A percentile compares a stretch with the other conserved stretches of the same genome.
phyloP scores from a whole-genome alignment of 805 yeast species.

The Zygoascus biomembranicola region DNA sequence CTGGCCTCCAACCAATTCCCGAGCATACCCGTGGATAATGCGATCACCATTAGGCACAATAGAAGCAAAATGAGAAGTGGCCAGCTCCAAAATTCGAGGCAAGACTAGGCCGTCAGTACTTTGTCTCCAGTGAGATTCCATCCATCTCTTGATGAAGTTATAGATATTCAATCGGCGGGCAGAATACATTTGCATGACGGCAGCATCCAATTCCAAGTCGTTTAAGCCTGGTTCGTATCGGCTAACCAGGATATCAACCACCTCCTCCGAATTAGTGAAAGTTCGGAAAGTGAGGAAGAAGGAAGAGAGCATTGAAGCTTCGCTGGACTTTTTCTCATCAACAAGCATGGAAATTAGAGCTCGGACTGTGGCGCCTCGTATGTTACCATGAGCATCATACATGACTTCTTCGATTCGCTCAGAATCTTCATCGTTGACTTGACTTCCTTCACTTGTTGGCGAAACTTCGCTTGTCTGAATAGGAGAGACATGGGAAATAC shows the following conservation, averaged over 20 bases:
- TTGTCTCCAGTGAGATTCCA: conserved; percentile 82
- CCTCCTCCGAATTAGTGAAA: conserved; percentile 57
- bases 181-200: conserved; percentile 21
- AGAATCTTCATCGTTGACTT: neutral
- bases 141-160: conserved; percentile 70
- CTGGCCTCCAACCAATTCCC: conserved; percentile 8
- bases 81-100: conserved; percentile 66
- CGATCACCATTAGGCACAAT: conserved; percentile 13
- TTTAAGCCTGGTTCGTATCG: conserved; percentile 32
- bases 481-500: conserved; percentile 2
- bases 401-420: conserved; percentile 2
- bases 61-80: conserved; percentile 24
- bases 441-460: neutral
- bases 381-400: conserved; percentile 17
- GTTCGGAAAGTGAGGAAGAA: conserved; percentile 71
- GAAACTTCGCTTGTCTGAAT: neutral
- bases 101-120: conserved; percentile 50
- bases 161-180: conserved; percentile 49
- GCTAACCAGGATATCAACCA: conserved; percentile 58
- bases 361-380: conserved; percentile 29
- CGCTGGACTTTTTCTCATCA: conserved; percentile 12
- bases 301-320: conserved; percentile 56
- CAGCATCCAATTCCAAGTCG: conserved; percentile 40
- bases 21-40: conserved; percentile 15
- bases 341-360: conserved; percentile 25